These are phyloP conservation scores for Prunus dulcis DNA, from an alignment of 306 rosid genomes.

Conservation along the genomic window DNA sequence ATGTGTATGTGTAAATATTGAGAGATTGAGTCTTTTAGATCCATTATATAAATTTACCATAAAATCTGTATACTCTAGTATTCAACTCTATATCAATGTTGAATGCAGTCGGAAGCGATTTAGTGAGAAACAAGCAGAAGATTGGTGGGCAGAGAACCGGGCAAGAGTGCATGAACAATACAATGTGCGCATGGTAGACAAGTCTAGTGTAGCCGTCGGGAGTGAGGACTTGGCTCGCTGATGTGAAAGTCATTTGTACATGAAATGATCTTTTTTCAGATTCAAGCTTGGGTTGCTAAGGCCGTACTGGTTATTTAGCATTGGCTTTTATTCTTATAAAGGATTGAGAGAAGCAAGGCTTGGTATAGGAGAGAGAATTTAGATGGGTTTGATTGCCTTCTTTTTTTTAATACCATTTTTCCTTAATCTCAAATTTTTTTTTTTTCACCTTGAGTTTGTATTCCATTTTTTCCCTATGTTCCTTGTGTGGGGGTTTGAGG, in stretches of 20 bases:
- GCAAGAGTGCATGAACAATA: constrained; percentile 82
- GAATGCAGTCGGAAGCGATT: constrained; percentile 91
- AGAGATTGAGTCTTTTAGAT: background rate
- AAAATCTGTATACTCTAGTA: no score
- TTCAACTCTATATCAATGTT: constrained; percentile 13
- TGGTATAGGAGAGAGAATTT: constrained; percentile 59
- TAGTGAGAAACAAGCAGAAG: constrained; percentile 94
- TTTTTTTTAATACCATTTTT: constrained; percentile 21
- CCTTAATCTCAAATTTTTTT: constrained; percentile 12
- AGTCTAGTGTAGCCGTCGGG: constrained; percentile 80
- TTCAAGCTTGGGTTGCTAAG: constrained; percentile 54
- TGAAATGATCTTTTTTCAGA: constrained; percentile 45
- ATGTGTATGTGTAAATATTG: background rate
- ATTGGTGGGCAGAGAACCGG: constrained; percentile 98
- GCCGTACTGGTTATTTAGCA: constrained; percentile 43
- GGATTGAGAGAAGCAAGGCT: constrained; percentile 42
- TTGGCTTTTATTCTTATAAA: constrained; percentile 57
- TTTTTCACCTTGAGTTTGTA: constrained; percentile 38
- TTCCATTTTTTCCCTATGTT: constrained; percentile 70
- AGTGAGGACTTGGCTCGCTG: constrained; percentile 83
- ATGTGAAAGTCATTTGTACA: constrained; percentile 53
- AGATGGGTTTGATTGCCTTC: constrained; percentile 69
- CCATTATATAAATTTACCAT: background rate
- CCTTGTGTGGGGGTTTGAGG: constrained; percentile 79
- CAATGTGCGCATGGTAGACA: constrained; percentile 76